Percentiles rank a stretch among this genome's conserved stretches.
phyloP scores from a whole-genome alignment of 78 protist species.

The Corallochytrium limacisporum region DNA sequence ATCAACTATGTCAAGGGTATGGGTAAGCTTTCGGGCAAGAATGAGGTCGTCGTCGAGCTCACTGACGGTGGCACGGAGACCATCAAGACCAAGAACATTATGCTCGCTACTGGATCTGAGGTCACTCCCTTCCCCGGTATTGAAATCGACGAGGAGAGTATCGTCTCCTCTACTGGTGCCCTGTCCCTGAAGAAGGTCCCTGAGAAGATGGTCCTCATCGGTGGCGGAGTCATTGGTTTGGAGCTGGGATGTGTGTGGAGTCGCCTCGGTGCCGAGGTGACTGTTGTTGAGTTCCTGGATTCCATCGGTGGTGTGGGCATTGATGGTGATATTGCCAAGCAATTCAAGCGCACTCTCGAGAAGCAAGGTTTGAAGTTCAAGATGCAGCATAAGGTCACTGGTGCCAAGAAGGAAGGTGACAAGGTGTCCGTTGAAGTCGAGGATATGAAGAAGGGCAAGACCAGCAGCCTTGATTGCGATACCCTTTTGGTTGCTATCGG shows the following conservation, averaged over 20 bases:
- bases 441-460: conserved; percentile 30
- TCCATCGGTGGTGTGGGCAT: conserved; percentile 72
- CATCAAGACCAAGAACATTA: conserved; percentile 31
- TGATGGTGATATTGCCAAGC: conserved; percentile 52
- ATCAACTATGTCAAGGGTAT: conserved; percentile 60
- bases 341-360: conserved; percentile 47
- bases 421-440: conserved; percentile 47
- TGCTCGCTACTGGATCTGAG: conserved; percentile 95
- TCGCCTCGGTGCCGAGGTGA: conserved; percentile 94
- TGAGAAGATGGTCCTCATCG: conserved; percentile 78
- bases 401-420: conserved; percentile 10
- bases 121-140: conserved; percentile 52
- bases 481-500: conserved; percentile 86
- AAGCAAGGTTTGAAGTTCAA: conserved; percentile 79
- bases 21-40: conserved; percentile 47
- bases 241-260: conserved; percentile 96
- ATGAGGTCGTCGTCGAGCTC: conserved; percentile 30
- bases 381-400: conserved; percentile 65
- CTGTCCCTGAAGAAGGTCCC: conserved; percentile 78
- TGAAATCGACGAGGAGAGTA: conserved; percentile 62
- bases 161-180: conserved; percentile 94
- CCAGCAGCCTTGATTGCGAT: conserved; percentile 44
- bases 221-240: conserved; percentile 99
- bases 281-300: conserved; percentile 88
- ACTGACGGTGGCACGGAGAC: conserved; percentile 36